Evolutionary conservation across 2,329 filamentous ascomycete species (phyloP), one percentile per base, ranked within the genome.

Genomic region (Neonectria punicea): DNA sequence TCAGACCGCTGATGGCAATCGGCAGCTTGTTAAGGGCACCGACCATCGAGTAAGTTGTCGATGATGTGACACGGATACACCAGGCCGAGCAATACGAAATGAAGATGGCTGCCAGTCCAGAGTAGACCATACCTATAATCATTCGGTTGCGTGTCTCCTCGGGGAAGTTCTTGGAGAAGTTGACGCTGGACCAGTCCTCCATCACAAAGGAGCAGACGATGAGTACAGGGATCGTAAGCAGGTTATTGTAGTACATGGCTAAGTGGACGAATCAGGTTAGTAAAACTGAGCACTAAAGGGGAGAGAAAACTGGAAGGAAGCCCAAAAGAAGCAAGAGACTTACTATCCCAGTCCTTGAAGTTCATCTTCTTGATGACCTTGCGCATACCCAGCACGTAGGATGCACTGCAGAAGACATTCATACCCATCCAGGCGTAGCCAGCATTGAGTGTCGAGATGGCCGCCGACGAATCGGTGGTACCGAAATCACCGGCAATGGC

Each of bases 191-290:
- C 96, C 96, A 99, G 83, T 98, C 93, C 80, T 99, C 96, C 71
- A 92, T 84, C 69, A 97, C 74, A 58, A 98, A 83, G 36, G 95
- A 97, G 79, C 90, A 90, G 73, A 93, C 79, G 63, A 98, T 81
- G 57, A 99, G 89, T 75, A 98, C 91, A 30, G 96, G 96, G 69
- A 99, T 97, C 62, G 94, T 97, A 71, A 99, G 89, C 53, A 98
- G 88, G 82, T 99, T 98, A 89, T 99, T 99, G 87, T 99, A 99
- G 84, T 96, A 98, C 96, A 98, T 99, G 77, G 94, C 95, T 98
- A 70, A 53, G 54, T 47, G 32, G 65, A 65, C n/a, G 10, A 11
- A 22, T 16, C 6, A 22, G 30, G 76, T 81, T 73, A 84, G 79
- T 51, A 60, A 49, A 20, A 43, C 6, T 39, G 5, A 68, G 20